Conservation (phyloP, 441 rosid genomes). For the Gossypium laxum region DNA sequence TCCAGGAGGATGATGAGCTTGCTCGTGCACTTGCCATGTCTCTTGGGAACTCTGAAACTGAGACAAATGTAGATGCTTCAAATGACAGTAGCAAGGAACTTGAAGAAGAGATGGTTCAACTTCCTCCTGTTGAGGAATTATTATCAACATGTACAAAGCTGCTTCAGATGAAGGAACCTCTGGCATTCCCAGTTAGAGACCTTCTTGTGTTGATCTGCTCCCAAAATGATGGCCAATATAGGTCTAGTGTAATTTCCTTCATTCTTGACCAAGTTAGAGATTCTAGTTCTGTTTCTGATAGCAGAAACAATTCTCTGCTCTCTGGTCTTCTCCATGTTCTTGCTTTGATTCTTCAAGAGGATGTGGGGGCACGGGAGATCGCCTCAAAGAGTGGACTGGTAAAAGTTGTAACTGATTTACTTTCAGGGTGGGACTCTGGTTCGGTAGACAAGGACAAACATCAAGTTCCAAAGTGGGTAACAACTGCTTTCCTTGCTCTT, state of each 20-base stretch:
- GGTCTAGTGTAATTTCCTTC: conserved; percentile 68
- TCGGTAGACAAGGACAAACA: conserved; percentile 36
- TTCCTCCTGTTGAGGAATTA: conserved; percentile 85
- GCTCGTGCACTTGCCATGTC: conserved; percentile 99
- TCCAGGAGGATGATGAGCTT: conserved; percentile 93
- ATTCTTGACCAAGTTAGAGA: conserved; percentile 66
- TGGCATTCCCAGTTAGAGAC: conserved; percentile 86
- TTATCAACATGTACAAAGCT: conserved; percentile 76
- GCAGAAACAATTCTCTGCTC: conserved; percentile 40
- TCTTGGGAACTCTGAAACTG: conserved; percentile 78
- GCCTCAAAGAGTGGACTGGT: conserved; percentile 68
- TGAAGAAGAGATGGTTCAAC: conserved; percentile 73
- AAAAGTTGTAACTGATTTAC: conserved; percentile 63
- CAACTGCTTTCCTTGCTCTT: conserved; percentile 86
- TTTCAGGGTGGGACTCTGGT: conserved; percentile 64
- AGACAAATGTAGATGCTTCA: conserved; percentile 50
- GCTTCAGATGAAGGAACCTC: conserved; percentile 80
- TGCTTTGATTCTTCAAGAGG: conserved; percentile 88
- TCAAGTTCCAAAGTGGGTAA: conserved; percentile 84
- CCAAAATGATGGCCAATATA: conserved; percentile 76
- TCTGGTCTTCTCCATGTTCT: conserved; percentile 80
- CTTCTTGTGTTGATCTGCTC: conserved; percentile 78
- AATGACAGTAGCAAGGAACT: conserved; percentile 37
- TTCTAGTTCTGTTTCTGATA: conserved; percentile 43
- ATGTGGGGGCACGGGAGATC: conserved; percentile 69